Percentiles rank a stretch among this genome's conserved stretches.
Conservation (phyloP, 768 basidiomycete genomes). For the Mycena capillaripes region DNA sequence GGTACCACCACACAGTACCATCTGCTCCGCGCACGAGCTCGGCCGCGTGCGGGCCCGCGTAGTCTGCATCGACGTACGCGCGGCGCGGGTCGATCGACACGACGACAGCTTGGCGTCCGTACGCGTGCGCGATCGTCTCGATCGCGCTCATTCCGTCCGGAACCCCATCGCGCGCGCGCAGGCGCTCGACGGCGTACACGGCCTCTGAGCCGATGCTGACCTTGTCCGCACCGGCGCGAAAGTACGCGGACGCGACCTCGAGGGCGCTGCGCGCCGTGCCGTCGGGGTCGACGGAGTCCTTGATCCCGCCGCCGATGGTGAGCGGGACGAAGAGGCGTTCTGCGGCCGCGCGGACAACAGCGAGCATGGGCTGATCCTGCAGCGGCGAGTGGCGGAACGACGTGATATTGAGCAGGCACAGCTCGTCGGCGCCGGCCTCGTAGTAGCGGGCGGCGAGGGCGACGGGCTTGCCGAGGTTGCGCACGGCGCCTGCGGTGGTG, state of each 20-base stretch:
- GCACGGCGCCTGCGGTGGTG: conserved; percentile 80
- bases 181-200: conserved; percentile 91
- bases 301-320: conserved; percentile 98
- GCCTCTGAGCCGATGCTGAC: conserved; percentile 98
- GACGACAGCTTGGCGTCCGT: conserved; percentile 97
- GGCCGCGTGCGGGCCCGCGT: conserved; percentile 73
- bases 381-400: conserved; percentile 98
- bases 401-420: conserved; percentile 98
- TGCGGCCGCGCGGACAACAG: conserved; percentile 92
- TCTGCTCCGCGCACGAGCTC: conserved; percentile 76
- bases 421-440: conserved; percentile 91
- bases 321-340: conserved; percentile 95
- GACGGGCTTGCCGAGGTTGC: conserved; percentile 98
- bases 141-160: conserved; percentile 87
- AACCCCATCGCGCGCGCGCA: conserved; percentile 63
- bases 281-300: conserved; percentile 95
- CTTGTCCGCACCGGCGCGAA: conserved; percentile 98
- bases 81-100: conserved; percentile 96
- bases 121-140: conserved; percentile 90
- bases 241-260: conserved; percentile 96
- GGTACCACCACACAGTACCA: conserved; percentile 97
- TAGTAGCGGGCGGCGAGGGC: conserved; percentile 91
- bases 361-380: conserved; percentile 97
- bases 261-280: conserved; percentile 89
- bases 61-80: conserved; percentile 77